Evolutionary conservation across 2,329 filamentous ascomycete species (phyloP).

Genomic region (Aspergillus pseudoviridinutans): DNA sequence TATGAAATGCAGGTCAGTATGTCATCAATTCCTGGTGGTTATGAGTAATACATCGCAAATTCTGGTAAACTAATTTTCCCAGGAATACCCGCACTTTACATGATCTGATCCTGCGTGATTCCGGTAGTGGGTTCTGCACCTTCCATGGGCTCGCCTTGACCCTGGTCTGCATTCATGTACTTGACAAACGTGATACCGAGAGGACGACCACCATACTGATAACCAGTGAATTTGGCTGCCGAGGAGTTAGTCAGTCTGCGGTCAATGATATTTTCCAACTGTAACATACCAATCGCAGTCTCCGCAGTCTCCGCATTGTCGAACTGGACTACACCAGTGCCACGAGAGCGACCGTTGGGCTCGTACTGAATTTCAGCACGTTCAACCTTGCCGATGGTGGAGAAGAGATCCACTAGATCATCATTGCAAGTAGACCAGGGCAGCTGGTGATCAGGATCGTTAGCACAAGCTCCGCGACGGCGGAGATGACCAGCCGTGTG

Average conservation of each 20-base stretch:
- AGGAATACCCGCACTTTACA: slow-evolving; percentile 53
- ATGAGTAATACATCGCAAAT: neutral
- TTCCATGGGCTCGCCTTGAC: slow-evolving; percentile 70
- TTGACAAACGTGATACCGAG: slow-evolving; percentile 92
- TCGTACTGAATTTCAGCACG: slow-evolving; percentile 99
- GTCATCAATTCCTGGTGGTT: neutral
- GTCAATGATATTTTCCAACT: slow-evolving; percentile 12
- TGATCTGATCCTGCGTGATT: slow-evolving; percentile 96
- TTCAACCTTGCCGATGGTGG: slow-evolving; percentile 95
- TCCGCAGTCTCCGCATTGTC: slow-evolving; percentile 78
- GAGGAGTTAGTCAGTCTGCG: slow-evolving; percentile 13
- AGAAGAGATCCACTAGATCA: slow-evolving; percentile 92
- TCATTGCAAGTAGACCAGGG: slow-evolving; percentile 99
- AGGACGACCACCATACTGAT: slow-evolving; percentile 93
- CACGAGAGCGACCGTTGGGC: slow-evolving; percentile 88
- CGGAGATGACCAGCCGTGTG: neutral
- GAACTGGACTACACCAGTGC: slow-evolving; percentile 95
- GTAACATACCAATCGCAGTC: slow-evolving; percentile 69
- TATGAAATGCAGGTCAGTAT: neutral
- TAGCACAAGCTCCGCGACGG: neutral
- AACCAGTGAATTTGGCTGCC: slow-evolving; percentile 87
- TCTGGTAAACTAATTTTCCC: slow-evolving; percentile 3
- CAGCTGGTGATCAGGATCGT: slow-evolving; percentile 55
- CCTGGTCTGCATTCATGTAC: slow-evolving; percentile 68
- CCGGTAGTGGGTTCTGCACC: slow-evolving; percentile 65